These are phyloP conservation scores for Fusarium redolens DNA, from an alignment of 2,329 filamentous ascomycete species.

Conservation along the genomic window DNA sequence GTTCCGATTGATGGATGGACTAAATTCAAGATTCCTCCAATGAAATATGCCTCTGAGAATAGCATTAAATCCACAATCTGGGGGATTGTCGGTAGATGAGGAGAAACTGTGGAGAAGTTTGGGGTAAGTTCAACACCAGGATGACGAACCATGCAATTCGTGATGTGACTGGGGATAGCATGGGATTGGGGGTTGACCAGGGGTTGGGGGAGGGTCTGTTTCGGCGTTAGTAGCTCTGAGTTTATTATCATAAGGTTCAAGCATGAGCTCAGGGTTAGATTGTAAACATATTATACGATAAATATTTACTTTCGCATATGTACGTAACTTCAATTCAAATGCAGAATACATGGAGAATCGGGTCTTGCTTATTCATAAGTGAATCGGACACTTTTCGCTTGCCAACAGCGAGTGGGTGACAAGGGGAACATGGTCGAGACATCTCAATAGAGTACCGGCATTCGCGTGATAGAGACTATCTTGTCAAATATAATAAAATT, in stretches of 20 bases:
- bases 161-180: constrained; percentile 1
- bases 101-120: constrained; percentile 20
- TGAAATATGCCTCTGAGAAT: neutral
- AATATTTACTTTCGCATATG: no score
- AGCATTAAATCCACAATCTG: neutral
- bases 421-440: neutral
- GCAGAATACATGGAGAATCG: neutral
- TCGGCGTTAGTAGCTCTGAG: neutral
- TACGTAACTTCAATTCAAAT: no score
- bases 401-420: no score
- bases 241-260: neutral
- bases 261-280: neutral
- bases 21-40: neutral
- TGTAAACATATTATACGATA: neutral
- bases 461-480: neutral
- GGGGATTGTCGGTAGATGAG: constrained; percentile 5
- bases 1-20: neutral
- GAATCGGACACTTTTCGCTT: neutral
- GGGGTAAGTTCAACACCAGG: constrained; percentile 15
- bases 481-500: neutral
- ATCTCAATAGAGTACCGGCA: neutral
- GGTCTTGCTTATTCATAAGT: neutral
- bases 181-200: constrained; percentile 3
- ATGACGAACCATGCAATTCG: neutral
- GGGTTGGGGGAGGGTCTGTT: neutral